Evolutionary conservation across 2,329 filamentous ascomycete genomes (phyloP).

Genomic region (Alternaria tenuissima): DNA sequence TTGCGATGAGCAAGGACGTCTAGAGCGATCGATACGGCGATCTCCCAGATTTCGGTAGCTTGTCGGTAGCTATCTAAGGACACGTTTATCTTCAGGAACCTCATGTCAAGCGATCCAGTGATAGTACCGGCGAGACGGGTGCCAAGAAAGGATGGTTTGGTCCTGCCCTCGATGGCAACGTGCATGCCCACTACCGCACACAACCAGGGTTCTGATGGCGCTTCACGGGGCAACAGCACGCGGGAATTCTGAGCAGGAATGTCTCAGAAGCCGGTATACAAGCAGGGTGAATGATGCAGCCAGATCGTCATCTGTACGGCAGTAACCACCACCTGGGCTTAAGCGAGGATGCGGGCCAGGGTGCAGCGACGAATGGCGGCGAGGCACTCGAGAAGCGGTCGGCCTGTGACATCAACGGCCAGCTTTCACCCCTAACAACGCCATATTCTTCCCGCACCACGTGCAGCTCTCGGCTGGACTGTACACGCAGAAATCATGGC

Average conservation of each 20-base stretch:
- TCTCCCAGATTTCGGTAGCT: conserved; percentile 1
- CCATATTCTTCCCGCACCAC: conserved; percentile 45
- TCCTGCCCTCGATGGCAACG: conserved; percentile 3
- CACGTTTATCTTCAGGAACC: conserved; percentile 2
- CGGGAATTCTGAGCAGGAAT: background rate
- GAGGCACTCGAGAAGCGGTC: conserved; percentile 29
- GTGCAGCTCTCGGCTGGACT: conserved; percentile 36
- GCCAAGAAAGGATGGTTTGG: conserved; percentile 6
- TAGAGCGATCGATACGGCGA: conserved; percentile 1
- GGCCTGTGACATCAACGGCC: conserved; percentile 51
- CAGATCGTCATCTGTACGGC: conserved; percentile 38
- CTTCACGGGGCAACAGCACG: conserved; percentile 9
- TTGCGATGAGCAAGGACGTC: background rate
- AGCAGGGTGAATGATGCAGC: conserved; percentile 29
- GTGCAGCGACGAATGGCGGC: conserved; percentile 40
- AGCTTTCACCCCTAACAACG: conserved; percentile 36
- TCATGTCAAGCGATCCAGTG: conserved; percentile 7
- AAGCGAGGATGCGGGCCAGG: conserved; percentile 42
- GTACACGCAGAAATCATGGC: conserved; percentile 39
- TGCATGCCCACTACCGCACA: background rate
- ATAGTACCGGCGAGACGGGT: background rate
- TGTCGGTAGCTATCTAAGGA: background rate
- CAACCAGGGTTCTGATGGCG: conserved; percentile 2
- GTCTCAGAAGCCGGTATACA: conserved; percentile 7
- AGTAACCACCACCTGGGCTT: conserved; percentile 32